phyloP scores from a whole-genome alignment of 2,329 filamentous ascomycete species.

The Lecanicillium sp. region DNA sequence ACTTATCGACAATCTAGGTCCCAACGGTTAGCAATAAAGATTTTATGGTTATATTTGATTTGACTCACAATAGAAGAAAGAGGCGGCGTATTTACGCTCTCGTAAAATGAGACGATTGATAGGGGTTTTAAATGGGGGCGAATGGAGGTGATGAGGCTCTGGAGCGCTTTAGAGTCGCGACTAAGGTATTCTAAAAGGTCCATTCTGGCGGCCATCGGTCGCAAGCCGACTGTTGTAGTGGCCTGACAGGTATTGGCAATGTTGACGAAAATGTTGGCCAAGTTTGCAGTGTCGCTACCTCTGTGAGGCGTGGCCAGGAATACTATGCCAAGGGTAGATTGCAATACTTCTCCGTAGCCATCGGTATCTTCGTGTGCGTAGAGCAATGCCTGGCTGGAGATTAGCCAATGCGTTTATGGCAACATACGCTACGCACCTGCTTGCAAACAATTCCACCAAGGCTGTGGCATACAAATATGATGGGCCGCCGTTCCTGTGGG shows the following conservation, averaged over 20 bases:
- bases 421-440: constrained; percentile 13
- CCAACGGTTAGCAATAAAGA: background rate
- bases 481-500: constrained; percentile 8
- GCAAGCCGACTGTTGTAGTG: constrained; percentile 7
- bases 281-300: constrained; percentile 17
- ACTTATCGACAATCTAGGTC: constrained; percentile 18
- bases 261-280: constrained; percentile 14
- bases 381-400: constrained; percentile 13
- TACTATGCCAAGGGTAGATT: constrained; percentile 14
- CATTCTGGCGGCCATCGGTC: constrained; percentile 12
- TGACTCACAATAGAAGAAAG: constrained; percentile 9
- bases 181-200: constrained; percentile 15
- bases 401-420: background rate
- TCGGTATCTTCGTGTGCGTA: constrained; percentile 13
- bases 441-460: constrained; percentile 21
- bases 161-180: constrained; percentile 11
- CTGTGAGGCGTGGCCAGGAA: constrained; percentile 25
- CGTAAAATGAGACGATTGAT: constrained; percentile 15
- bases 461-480: constrained; percentile 21
- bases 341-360: constrained; percentile 9
- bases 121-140: constrained; percentile 12
- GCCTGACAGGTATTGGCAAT: constrained; percentile 11
- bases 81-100: constrained; percentile 10
- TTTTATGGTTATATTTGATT: background rate
- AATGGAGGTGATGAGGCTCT: constrained; percentile 12